Evolutionary conservation across 352 stramenopile species (phyloP), one percentile per base, ranked within the genome.

Genomic region (Globisporangium barbulae): DNA sequence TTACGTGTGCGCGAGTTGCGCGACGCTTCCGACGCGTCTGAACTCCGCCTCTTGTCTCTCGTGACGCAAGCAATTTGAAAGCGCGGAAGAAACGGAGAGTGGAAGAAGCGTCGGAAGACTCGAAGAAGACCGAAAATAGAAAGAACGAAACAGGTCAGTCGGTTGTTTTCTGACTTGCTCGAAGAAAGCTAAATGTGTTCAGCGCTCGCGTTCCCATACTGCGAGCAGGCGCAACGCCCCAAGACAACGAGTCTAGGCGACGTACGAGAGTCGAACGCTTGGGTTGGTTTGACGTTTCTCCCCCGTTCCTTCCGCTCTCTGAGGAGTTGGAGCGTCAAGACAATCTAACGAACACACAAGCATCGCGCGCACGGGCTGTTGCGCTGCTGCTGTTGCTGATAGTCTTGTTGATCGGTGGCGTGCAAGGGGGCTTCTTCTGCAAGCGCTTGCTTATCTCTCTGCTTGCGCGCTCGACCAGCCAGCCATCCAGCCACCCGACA

Each of bases 1-100:
- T 74, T 75, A 61, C 65, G 56, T 9, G 48, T n/a, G 67, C 63
- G 44, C 63, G 44, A 49, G 17, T 67, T 83, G 64, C 62, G 74
- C 63, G 75, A 63, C 49, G 31, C 28, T 67, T 72, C 61, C 19
- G 35, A 42, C 12, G 12, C 12, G 2, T 42, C 35, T 42, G 35
- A 42, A 42, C 35, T 42, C 31, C 31, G 1, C 31, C 5, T 37
- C 5, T 1, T 37, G 31, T 10, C 31, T 37, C 31, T 37, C 6
- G 35, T 19, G 45, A 25, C 37, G 56, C 49, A 59, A 59, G 30
- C 33, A 28, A 44, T 50, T 28, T 28, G 39, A 59, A 69, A 59
- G 54, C 39, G 59, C 63, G 17, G 28, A 57, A 35, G 30, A 48
- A 54, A 30, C 31, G 47, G 41, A 57, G 31, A 44, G n/a, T 45